Evolutionary conservation across 768 basidiomycete genomes (phyloP), one percentile per base, ranked within the genome.

Genomic region (Exsudoporus frostii): DNA sequence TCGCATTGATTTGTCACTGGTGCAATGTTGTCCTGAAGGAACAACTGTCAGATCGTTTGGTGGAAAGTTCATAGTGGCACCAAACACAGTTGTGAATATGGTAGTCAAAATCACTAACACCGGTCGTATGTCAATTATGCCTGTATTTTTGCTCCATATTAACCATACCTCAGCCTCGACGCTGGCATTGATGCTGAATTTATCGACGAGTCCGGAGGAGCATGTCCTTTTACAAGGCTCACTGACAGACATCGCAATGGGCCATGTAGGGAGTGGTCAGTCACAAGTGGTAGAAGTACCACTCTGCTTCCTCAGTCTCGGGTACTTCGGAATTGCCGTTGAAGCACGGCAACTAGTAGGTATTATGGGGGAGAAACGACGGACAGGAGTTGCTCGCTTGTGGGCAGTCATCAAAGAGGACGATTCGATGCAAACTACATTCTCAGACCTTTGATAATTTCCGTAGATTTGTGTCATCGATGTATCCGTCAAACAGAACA

Each of bases 301-400:
- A 2, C 55, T 94, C 13, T 88, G 86, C 61, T 91, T 95, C 69
- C 77, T 93, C 19, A 78, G 88, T 13, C 74, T 74, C 41, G 92
- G 92, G 9, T 69, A 73, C 47, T 93, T 90, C 54, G 74, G 76
- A 50, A 60, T 83, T 19, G 61, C 65, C 1, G 74, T 71, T 5
- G 75, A 75, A 51, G 72, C 69, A 25, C 62, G 65, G 38, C 56
- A 68, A 38, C 38, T 72, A 10, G 69, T 72, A 10, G 69, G 58
- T 24, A n/a, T 43, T 27, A 1, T 7, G 27, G 50, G 48, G 38
- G 58, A 56, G 32, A 30, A 45, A 24, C 56, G 45, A 27, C 65
- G 53, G 57, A 58, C 63, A 22, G 68, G 70, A 20, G 42, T 60
- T 2, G 56, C 65, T 30, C 50, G 57, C 39, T 22, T 68, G 46